Percentiles rank a stretch among this genome's conserved stretches.
Conservation (phyloP, 1,139 yeast genomes). For the Taphrina betulina region DNA sequence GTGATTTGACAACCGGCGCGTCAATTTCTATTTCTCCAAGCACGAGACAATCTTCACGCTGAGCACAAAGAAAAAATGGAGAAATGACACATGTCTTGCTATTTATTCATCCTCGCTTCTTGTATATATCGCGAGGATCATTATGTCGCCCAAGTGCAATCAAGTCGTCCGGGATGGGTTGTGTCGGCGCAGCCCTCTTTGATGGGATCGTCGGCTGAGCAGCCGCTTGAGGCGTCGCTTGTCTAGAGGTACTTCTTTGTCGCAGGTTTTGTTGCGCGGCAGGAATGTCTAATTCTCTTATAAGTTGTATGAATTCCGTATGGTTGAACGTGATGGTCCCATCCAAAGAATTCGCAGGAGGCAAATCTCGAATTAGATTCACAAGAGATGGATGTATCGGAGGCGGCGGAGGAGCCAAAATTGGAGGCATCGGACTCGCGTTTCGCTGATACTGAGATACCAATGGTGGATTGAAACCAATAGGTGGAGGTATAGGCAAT, state of each 20-base stretch:
- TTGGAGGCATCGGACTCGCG: slow-evolving; percentile 3
- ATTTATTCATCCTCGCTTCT: slow-evolving; percentile 27
- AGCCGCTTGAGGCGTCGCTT: slow-evolving; percentile 4
- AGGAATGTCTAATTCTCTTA: slow-evolving; percentile 6
- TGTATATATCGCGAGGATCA: slow-evolving; percentile 24
- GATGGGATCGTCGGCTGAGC: slow-evolving; percentile 10
- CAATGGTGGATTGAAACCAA: slow-evolving; percentile 7
- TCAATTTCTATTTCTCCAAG: no score
- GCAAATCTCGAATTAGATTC: slow-evolving; percentile 41
- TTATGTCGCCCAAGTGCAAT: slow-evolving; percentile 26
- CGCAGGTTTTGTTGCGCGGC: neutral
- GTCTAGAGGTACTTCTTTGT: slow-evolving; percentile 7
- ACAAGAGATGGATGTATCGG: slow-evolving; percentile 38
- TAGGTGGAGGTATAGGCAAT: neutral
- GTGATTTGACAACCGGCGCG: no score
- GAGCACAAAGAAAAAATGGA: no score
- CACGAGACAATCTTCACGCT: no score
- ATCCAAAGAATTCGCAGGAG: slow-evolving; percentile 42
- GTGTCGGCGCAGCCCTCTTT: slow-evolving; percentile 21
- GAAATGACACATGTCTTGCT: no score
- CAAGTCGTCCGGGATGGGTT: slow-evolving; percentile 28
- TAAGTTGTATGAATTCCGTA: slow-evolving; percentile 33
- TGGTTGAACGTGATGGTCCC: slow-evolving; percentile 31
- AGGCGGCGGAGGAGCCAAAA: slow-evolving; percentile 8
- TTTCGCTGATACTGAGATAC: slow-evolving; percentile 3